A percentile compares a stretch with the other conserved stretches of the same genome.
Evolutionary conservation across 108 stramenopile genomes (phyloP).

Genomic region (Nannochloropsis salina): DNA sequence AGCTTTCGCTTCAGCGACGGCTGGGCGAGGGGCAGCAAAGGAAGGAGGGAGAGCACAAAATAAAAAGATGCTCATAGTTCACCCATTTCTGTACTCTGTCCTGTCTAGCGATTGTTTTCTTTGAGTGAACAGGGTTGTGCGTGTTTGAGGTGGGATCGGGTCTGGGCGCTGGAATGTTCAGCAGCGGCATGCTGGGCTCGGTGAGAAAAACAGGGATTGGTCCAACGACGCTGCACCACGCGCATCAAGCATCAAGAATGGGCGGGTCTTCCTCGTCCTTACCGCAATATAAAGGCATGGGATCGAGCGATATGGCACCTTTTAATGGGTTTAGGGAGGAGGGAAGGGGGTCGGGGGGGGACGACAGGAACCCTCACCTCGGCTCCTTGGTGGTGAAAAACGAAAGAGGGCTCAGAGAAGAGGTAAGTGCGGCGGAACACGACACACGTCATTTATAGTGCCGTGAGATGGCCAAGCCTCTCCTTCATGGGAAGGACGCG

Average conservation of each 20-base stretch:
- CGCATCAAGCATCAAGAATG: not conserved
- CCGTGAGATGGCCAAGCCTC: too few relatives aligned
- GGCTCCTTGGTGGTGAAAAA: not conserved
- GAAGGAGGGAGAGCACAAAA: too few relatives aligned
- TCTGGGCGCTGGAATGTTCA: not conserved
- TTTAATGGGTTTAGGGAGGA: not conserved
- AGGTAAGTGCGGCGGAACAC: too few relatives aligned
- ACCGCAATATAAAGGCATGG: not conserved
- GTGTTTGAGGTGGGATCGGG: too few relatives aligned
- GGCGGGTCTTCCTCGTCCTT: not conserved
- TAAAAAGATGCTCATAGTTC: too few relatives aligned
- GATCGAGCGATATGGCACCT: not conserved
- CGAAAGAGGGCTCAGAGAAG: not conserved
- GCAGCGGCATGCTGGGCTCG: not conserved
- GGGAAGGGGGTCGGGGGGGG: not conserved
- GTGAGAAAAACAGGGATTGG: constrained; percentile 11
- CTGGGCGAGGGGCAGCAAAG: too few relatives aligned
- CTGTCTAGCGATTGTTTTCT: too few relatives aligned
- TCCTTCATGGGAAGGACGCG: too few relatives aligned
- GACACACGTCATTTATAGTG: too few relatives aligned
- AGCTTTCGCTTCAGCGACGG: too few relatives aligned
- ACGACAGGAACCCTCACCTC: not conserved
- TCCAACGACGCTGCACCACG: not conserved
- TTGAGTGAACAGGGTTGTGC: too few relatives aligned
- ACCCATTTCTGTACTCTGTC: too few relatives aligned